Percentiles rank a stretch among this genome's conserved stretches.
These are phyloP conservation scores for Cotoneaster glaucophyllus DNA, from an alignment of 306 rosid genomes.

Conservation along the genomic window DNA sequence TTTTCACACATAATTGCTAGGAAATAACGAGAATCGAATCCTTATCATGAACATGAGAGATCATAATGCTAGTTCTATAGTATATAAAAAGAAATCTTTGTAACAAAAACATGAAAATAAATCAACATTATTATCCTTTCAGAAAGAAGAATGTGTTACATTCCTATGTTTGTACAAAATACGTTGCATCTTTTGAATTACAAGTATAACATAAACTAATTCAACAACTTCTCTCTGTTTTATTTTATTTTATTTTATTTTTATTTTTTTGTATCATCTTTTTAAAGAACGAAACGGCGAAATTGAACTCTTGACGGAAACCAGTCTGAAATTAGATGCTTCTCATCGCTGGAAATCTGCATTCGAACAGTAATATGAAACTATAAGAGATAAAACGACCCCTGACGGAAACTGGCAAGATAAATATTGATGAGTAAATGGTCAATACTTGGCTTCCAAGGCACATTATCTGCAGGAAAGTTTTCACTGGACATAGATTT, in stretches of 20 bases:
- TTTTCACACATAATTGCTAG: background rate
- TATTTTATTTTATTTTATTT: too few relatives aligned
- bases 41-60: background rate
- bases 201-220: background rate
- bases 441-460: background rate
- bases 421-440: background rate
- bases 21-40: background rate
- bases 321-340: background rate
- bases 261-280: background rate
- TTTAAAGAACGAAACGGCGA: background rate
- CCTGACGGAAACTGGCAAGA: background rate
- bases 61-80: too few relatives aligned
- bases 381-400: background rate
- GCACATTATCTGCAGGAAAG: background rate
- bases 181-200: background rate
- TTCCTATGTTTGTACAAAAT: too few relatives aligned
- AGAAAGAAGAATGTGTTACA: background rate
- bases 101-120: background rate
- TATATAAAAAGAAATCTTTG: background rate
- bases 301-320: background rate
- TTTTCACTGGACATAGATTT: background rate
- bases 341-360: background rate
- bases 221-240: background rate
- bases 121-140: background rate
- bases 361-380: background rate